Conservation (phyloP, 106 monocot genomes). For the Vanilla planifolia region DNA sequence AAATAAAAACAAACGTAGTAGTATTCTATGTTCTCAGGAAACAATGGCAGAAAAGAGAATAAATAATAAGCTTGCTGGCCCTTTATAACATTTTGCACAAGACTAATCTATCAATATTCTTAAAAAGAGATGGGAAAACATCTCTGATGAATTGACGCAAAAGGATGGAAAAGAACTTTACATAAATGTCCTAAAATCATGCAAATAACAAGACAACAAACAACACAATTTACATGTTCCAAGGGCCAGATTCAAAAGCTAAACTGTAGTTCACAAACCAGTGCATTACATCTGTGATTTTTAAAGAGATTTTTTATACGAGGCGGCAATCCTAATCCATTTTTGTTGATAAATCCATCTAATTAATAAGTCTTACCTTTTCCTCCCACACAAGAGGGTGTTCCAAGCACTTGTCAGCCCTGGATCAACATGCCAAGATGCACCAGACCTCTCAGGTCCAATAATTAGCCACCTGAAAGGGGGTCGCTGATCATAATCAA, state of each 20-base stretch:
- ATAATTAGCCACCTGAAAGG: conserved; percentile 97
- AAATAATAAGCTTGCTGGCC: not conserved
- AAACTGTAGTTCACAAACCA: too few species aligned
- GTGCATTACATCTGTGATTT: too few species aligned
- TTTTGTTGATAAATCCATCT: not conserved
- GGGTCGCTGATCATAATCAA: conserved; percentile 73
- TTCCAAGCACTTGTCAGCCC: conserved; percentile 98
- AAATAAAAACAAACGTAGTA: not conserved
- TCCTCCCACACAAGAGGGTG: conserved; percentile 74
- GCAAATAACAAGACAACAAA: too few species aligned
- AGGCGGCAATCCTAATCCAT: not conserved
- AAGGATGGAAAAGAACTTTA: too few species aligned
- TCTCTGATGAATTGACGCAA: too few species aligned
- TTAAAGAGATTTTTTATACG: not conserved
- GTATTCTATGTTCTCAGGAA: not conserved
- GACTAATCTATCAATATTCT: too few species aligned
- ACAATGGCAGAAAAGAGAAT: not conserved
- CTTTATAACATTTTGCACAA: too few species aligned
- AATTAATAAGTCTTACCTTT: conserved; percentile 50
- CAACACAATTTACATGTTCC: too few species aligned
- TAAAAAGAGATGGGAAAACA: too few species aligned
- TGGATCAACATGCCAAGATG: conserved; percentile 99
- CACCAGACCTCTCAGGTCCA: conserved; percentile 95
- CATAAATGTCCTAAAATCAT: too few species aligned
- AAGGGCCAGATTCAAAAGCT: too few species aligned